phyloP scores from a whole-genome alignment of 805 yeast genomes.

The Metschnikowia orientalis region DNA sequence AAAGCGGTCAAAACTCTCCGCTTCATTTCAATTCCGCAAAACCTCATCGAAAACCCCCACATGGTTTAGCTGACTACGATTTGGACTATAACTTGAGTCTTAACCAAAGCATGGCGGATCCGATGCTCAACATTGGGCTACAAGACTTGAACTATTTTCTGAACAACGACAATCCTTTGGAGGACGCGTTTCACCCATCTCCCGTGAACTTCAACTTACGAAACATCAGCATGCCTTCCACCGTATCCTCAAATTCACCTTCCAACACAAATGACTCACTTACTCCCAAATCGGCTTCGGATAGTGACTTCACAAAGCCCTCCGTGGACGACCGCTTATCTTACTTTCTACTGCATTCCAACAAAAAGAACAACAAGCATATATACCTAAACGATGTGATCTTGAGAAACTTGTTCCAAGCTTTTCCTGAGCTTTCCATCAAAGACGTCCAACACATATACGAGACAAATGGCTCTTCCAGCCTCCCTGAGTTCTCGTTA shows the following conservation, averaged over 20 bases:
- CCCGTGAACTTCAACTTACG: slow-evolving; percentile 3
- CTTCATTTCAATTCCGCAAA: too few relatives aligned
- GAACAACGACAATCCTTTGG: slow-evolving; percentile 37
- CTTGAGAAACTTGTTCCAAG: slow-evolving; percentile 30
- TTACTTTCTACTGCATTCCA: slow-evolving; percentile 21
- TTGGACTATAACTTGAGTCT: too few relatives aligned
- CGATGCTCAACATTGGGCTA: slow-evolving; percentile 21
- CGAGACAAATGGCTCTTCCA: slow-evolving; percentile 11
- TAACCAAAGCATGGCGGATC: slow-evolving; percentile 8
- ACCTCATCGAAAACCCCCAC: too few relatives aligned
- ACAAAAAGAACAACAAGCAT: slow-evolving; percentile 29
- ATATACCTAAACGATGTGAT: slow-evolving; percentile 35
- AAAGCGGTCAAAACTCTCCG: too few relatives aligned
- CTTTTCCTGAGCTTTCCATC: slow-evolving; percentile 27
- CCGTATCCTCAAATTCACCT: slow-evolving; percentile 31
- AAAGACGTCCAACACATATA: slow-evolving; percentile 25
- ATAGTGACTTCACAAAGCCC: slow-evolving; percentile 6
- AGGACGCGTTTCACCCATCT: slow-evolving; percentile 24
- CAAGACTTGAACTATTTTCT: slow-evolving; percentile 37
- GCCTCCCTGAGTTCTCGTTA: slow-evolving; percentile 21
- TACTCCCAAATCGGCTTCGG: slow-evolving; percentile 16
- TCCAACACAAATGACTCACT: slow-evolving; percentile 25
- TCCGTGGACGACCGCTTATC: slow-evolving; percentile 8
- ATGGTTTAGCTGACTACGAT: too few relatives aligned
- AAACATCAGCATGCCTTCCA: slow-evolving; percentile 12